These are phyloP conservation scores for Prunus armeniaca DNA, from an alignment of 306 rosid genomes.

Conservation along the genomic window DNA sequence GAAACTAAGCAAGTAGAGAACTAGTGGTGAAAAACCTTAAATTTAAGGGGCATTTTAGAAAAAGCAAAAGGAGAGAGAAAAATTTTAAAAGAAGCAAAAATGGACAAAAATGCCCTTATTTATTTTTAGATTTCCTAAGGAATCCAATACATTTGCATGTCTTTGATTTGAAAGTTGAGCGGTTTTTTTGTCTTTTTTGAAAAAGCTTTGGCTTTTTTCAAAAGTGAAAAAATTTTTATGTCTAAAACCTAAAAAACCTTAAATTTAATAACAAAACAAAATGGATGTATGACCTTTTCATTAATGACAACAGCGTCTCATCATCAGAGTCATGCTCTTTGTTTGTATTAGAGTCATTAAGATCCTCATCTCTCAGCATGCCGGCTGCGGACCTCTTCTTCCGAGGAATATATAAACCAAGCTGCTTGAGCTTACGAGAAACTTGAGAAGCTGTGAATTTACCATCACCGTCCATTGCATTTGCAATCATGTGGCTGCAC, in stretches of 20 bases:
- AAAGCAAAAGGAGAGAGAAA: no score
- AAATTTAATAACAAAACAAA: not conserved
- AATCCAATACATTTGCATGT: no score
- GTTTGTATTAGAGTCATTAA: conserved; percentile 28
- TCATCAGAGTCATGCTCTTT: conserved; percentile 55
- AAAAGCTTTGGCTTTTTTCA: no score
- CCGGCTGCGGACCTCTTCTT: conserved; percentile 44
- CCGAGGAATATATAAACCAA: conserved; percentile 57
- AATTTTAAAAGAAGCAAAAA: no score
- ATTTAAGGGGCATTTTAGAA: no score
- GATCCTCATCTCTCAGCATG: conserved; percentile 39
- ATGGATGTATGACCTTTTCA: conserved; percentile 44
- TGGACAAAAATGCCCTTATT: no score
- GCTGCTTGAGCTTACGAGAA: conserved; percentile 82
- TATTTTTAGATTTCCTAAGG: no score
- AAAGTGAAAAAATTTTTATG: no score
- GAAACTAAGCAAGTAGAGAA: not conserved
- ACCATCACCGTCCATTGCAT: conserved; percentile 57
- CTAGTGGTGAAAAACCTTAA: not conserved
- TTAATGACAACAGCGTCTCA: conserved; percentile 59
- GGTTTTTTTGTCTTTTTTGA: no score
- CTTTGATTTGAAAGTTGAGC: no score
- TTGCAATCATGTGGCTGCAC: conserved; percentile 87
- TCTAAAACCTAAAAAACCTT: no score
- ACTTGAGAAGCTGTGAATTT: conserved; percentile 72